Evolutionary conservation across 257 asterid genomes (phyloP).

Genomic region (Solanum pennellii): DNA sequence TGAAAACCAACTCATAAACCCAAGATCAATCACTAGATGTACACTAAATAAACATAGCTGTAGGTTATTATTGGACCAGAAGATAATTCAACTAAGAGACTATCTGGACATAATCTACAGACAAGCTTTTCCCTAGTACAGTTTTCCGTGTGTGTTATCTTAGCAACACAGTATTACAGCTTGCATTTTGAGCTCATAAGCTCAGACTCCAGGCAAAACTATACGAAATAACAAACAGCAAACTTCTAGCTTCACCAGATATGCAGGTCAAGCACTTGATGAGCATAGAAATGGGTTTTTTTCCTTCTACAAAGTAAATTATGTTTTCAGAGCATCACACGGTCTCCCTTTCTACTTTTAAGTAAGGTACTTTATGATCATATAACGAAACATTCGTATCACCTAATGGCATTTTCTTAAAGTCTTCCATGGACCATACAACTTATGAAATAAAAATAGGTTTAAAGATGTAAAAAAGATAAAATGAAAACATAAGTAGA

Average conservation of each 20-base stretch:
- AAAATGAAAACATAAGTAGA: background rate
- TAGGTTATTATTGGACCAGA: background rate
- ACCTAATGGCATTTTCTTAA: background rate
- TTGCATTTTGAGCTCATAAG: background rate
- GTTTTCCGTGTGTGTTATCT: background rate
- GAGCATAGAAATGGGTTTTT: background rate
- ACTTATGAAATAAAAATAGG: background rate
- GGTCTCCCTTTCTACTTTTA: background rate
- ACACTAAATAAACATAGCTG: background rate
- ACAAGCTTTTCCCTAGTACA: background rate
- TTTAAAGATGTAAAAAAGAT: background rate
- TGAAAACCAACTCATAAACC: background rate
- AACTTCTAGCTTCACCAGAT: background rate
- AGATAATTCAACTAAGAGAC: background rate
- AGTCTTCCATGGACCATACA: background rate
- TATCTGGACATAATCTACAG: background rate
- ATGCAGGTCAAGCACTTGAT: background rate
- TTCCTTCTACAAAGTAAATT: background rate
- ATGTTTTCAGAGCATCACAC: background rate
- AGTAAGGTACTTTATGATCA: background rate
- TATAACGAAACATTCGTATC: background rate
- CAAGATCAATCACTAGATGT: background rate
- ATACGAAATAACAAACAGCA: background rate
- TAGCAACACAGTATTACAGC: background rate
- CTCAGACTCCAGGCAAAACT: background rate